Percentiles rank a stretch among this genome's conserved stretches.
These are phyloP conservation scores for Erysimum cheiri DNA, from an alignment of 441 rosid species.

Conservation along the genomic window DNA sequence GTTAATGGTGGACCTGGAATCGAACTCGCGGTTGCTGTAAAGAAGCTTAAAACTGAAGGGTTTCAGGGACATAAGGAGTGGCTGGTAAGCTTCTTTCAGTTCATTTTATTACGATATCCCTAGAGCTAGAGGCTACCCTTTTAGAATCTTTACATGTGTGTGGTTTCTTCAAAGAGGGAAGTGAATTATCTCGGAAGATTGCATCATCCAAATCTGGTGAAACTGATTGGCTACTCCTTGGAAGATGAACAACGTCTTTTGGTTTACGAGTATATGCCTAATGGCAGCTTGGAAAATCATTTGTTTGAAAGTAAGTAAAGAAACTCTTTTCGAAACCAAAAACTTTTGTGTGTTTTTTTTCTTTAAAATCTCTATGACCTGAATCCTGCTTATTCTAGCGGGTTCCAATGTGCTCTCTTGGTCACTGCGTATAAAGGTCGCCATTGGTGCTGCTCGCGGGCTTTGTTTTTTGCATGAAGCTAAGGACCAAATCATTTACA, in stretches of 20 bases:
- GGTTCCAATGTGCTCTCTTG: constrained; percentile 57
- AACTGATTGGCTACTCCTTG: constrained; percentile 59
- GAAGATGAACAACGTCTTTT: constrained; percentile 58
- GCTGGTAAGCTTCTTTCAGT: constrained; percentile 47
- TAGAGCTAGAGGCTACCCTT: not conserved
- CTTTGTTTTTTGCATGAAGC: constrained; percentile 68
- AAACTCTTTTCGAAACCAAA: not conserved
- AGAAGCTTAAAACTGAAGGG: constrained; percentile 59
- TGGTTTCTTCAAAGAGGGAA: constrained; percentile 51
- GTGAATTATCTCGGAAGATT: constrained; percentile 59
- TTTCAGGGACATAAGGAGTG: constrained; percentile 72
- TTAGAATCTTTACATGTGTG: constrained; percentile 11
- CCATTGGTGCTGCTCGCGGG: constrained; percentile 68
- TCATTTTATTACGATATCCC: not conserved
- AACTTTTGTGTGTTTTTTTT: not conserved
- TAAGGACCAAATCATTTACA: constrained; percentile 66
- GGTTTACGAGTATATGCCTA: constrained; percentile 66
- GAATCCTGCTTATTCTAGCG: constrained; percentile 39
- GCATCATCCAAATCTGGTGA: constrained; percentile 63
- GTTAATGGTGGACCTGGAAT: constrained; percentile 47
- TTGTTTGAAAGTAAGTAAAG: constrained; percentile 57
- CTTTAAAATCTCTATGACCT: not conserved
- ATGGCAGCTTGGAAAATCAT: constrained; percentile 65
- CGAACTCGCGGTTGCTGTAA: constrained; percentile 57
- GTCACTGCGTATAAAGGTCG: constrained; percentile 65